Evolutionary conservation across 2,329 filamentous ascomycete genomes (phyloP).

Genomic region (Fusarium nisikadoi): DNA sequence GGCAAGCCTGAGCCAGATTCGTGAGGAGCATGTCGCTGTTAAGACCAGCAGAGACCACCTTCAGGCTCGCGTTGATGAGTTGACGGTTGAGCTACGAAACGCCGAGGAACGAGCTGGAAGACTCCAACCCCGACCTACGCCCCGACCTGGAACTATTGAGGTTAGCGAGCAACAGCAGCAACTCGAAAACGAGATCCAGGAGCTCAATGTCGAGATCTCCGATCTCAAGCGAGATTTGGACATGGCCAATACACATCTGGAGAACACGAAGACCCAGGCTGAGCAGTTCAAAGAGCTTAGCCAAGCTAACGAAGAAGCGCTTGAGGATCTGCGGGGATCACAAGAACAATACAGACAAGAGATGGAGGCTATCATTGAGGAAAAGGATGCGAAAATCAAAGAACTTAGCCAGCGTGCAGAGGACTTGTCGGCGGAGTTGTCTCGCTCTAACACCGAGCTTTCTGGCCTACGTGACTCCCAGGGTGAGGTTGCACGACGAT

Average conservation of each 20-base stretch:
- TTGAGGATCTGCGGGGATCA: slow-evolving; percentile 80
- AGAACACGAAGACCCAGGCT: slow-evolving; percentile 81
- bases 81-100: slow-evolving; percentile 86
- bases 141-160: slow-evolving; percentile 61
- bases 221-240: slow-evolving; percentile 91
- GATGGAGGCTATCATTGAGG: slow-evolving; percentile 77
- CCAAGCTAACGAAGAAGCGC: slow-evolving; percentile 85
- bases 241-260: slow-evolving; percentile 80
- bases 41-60: slow-evolving; percentile 92
- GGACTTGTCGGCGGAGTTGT: slow-evolving; percentile 84
- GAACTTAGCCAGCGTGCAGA: slow-evolving; percentile 86
- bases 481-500: slow-evolving; percentile 74
- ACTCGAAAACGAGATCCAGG: slow-evolving; percentile 74
- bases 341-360: slow-evolving; percentile 91
- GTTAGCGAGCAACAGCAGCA: slow-evolving; percentile 60
- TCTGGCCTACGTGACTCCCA: slow-evolving; percentile 83
- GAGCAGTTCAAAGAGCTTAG: slow-evolving; percentile 92
- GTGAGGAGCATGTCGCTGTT: slow-evolving; percentile 85
- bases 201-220: slow-evolving; percentile 83
- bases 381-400: slow-evolving; percentile 82
- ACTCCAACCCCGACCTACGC: slow-evolving; percentile 81
- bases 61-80: slow-evolving; percentile 86
- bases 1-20: slow-evolving; percentile 78
- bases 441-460: slow-evolving; percentile 83
- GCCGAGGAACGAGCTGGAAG: slow-evolving; percentile 88